Conservation (phyloP, 352 stramenopile species). For the Globisporangium middletonii region DNA sequence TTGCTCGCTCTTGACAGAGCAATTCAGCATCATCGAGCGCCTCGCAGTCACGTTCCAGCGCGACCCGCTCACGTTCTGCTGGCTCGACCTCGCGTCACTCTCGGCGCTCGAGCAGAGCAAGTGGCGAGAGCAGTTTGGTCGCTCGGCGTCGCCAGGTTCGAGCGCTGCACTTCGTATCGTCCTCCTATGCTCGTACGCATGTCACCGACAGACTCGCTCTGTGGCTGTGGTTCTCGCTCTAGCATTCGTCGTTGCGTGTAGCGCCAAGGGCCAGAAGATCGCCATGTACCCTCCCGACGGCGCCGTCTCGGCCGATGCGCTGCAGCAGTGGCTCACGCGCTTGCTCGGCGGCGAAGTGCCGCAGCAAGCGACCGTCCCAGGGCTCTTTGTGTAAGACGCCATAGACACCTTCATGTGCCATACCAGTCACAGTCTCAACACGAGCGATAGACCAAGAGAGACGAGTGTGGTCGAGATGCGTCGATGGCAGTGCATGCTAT, state of each 20-base stretch:
- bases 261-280: constrained; percentile 63
- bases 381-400: constrained; percentile 26
- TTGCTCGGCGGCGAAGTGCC: constrained; percentile 53
- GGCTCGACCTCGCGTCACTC: constrained; percentile 45
- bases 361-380: constrained; percentile 26
- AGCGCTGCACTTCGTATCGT: no score
- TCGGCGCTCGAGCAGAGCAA: constrained; percentile 21
- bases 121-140: constrained; percentile 47
- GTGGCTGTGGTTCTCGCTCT: not conserved
- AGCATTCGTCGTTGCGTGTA: constrained; percentile 59
- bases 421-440: not conserved
- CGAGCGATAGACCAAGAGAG: not conserved
- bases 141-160: constrained; percentile 16
- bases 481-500: no score
- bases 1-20: constrained; percentile 24
- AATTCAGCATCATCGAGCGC: constrained; percentile 63
- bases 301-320: constrained; percentile 23
- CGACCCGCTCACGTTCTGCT: constrained; percentile 77
- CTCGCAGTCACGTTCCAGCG: constrained; percentile 57
- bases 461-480: no score
- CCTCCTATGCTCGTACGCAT: no score
- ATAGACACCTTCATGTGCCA: constrained; percentile 14
- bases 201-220: not conserved
- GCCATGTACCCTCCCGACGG: constrained; percentile 20
- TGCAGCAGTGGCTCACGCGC: constrained; percentile 58